These are phyloP conservation scores for Tanacetum coccineum DNA, from an alignment of 129 eudicot genomes.

Conservation along the genomic window DNA sequence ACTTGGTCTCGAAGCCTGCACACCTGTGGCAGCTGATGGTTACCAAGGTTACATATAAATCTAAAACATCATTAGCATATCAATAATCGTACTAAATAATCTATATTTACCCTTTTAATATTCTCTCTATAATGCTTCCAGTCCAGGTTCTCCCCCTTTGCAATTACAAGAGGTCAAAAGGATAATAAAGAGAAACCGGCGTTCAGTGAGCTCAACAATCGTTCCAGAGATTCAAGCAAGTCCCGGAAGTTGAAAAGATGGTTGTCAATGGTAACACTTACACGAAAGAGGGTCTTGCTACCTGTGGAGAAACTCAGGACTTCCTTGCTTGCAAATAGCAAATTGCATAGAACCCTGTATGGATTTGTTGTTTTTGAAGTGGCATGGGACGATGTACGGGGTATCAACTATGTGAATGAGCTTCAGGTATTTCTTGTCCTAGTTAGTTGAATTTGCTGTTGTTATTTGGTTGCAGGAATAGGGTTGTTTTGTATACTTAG, in stretches of 20 bases:
- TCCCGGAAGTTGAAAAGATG: constrained; percentile 50
- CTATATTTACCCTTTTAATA: neutral
- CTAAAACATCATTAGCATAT: constrained; percentile 15
- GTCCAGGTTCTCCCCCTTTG: constrained; percentile 98
- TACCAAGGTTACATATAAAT: constrained; percentile 67
- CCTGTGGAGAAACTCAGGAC: constrained; percentile 76
- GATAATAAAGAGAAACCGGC: constrained; percentile 40
- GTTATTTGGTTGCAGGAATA: too few relatives aligned
- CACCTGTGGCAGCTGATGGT: constrained; percentile 98
- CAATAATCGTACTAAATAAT: neutral
- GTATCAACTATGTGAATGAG: constrained; percentile 80
- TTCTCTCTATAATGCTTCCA: constrained; percentile 27
- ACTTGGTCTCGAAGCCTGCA: constrained; percentile 84
- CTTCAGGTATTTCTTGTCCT: constrained; percentile 58
- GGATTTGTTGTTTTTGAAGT: constrained; percentile 95
- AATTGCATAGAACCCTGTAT: constrained; percentile 78
- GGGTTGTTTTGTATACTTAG: too few relatives aligned
- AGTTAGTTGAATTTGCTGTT: too few relatives aligned
- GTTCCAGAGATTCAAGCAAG: constrained; percentile 31
- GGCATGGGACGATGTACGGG: constrained; percentile 80
- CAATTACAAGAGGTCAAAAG: constrained; percentile 68
- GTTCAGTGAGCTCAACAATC: constrained; percentile 33
- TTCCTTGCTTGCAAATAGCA: constrained; percentile 66
- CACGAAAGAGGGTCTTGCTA: constrained; percentile 71
- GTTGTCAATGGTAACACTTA: constrained; percentile 58